Evolutionary conservation across 2,329 filamentous ascomycete genomes (phyloP).

Genomic region (Exophiala sp.): DNA sequence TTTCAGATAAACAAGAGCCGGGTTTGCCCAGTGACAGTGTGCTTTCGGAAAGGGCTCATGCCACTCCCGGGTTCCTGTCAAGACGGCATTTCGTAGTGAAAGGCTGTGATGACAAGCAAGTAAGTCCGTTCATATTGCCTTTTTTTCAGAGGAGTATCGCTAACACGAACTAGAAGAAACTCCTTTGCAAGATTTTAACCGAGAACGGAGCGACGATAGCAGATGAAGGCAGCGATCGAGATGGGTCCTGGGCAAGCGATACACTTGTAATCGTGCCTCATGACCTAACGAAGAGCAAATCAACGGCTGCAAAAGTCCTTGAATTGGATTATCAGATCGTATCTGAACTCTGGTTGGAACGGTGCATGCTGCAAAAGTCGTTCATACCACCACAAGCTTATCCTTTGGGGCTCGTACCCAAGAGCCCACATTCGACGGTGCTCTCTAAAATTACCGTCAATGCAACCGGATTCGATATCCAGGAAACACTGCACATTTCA

Average conservation of each 20-base stretch:
- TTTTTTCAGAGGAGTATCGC: not conserved
- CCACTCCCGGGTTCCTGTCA: slow-evolving; percentile 4
- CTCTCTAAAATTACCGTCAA: slow-evolving; percentile 68
- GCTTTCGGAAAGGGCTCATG: slow-evolving; percentile 17
- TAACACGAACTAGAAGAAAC: slow-evolving; percentile 10
- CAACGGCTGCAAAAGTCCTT: slow-evolving; percentile 30
- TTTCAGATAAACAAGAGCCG: not conserved
- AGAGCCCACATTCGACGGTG: slow-evolving; percentile 59
- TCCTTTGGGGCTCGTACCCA: slow-evolving; percentile 70
- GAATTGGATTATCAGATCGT: slow-evolving; percentile 41
- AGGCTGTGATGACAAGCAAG: slow-evolving; percentile 15
- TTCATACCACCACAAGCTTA: slow-evolving; percentile 65
- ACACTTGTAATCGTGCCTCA: slow-evolving; percentile 45
- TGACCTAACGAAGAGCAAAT: slow-evolving; percentile 33
- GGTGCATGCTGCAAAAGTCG: slow-evolving; percentile 70
- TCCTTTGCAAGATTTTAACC: slow-evolving; percentile 39
- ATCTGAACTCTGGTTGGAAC: slow-evolving; percentile 91
- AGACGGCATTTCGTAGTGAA: slow-evolving; percentile 14
- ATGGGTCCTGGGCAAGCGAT: not conserved
- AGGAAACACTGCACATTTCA: slow-evolving; percentile 78
- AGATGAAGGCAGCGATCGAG: slow-evolving; percentile 33
- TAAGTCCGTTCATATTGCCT: slow-evolving; percentile 11
- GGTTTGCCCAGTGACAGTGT: not conserved
- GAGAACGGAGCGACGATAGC: slow-evolving; percentile 38
- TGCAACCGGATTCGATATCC: slow-evolving; percentile 73